These are phyloP conservation scores for Gaillardinia entomophila DNA, from an alignment of 805 yeast genomes.

Conservation along the genomic window DNA sequence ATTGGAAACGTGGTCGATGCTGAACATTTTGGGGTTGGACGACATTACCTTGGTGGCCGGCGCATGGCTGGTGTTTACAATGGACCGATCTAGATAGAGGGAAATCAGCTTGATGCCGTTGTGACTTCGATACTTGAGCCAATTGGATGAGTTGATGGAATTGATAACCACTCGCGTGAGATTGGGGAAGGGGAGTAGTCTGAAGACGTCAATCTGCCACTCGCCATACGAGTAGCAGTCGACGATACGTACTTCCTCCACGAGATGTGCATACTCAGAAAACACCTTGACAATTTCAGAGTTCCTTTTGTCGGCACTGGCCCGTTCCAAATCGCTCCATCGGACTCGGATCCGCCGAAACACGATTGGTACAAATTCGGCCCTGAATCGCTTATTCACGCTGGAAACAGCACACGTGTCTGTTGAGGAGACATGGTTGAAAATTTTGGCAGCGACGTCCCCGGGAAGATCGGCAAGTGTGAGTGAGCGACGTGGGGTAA, in stretches of 20 bases:
- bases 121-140: constrained; percentile 33
- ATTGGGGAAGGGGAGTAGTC: constrained; percentile 15
- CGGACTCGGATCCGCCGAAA: constrained; percentile 2
- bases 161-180: constrained; percentile 21
- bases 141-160: constrained; percentile 31
- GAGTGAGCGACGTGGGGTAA: too few relatives aligned
- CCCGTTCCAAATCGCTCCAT: constrained; percentile 1
- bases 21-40: constrained; percentile 29
- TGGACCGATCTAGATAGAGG: constrained; percentile 19
- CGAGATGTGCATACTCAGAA: constrained; percentile 4
- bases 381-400: constrained; percentile 1
- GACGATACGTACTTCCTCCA: constrained; percentile 21
- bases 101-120: constrained; percentile 13
- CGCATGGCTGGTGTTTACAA: constrained; percentile 9
- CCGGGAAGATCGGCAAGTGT: too few relatives aligned
- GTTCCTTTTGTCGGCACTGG: constrained; percentile 6
- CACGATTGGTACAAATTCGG: background rate
- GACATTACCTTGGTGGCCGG: constrained; percentile 4
- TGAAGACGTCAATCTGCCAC: constrained; percentile 27
- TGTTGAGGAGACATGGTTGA: too few relatives aligned
- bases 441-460: too few relatives aligned
- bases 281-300: too few relatives aligned
- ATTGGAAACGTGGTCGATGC: constrained; percentile 36
- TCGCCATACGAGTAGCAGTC: constrained; percentile 30
- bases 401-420: too few relatives aligned